phyloP scores from a whole-genome alignment of 441 rosid species.

The Gossypium gossypioides region DNA sequence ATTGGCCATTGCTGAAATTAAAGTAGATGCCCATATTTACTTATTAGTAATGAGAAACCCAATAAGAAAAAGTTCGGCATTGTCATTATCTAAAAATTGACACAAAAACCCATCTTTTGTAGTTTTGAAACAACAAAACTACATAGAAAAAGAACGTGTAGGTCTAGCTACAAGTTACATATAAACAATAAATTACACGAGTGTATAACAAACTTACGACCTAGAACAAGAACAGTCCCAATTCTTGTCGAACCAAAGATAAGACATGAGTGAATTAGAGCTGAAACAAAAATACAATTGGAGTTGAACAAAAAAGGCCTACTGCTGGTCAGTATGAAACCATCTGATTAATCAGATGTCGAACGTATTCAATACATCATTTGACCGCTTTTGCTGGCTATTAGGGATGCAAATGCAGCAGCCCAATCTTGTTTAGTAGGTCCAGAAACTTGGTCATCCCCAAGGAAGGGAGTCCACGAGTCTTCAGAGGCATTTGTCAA shows the following conservation, averaged over 20 bases:
- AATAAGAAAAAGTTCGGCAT: neutral
- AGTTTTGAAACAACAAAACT: neutral
- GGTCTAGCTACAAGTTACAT: neutral
- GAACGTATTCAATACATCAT: neutral
- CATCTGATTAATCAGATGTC: neutral
- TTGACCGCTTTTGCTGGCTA: slow-evolving; percentile 15
- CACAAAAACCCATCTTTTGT: neutral
- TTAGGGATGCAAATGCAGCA: slow-evolving; percentile 29
- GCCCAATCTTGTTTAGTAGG: slow-evolving; percentile 43
- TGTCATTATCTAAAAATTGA: neutral
- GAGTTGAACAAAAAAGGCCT: neutral
- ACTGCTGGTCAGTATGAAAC: neutral
- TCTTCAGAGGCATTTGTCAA: slow-evolving; percentile 28
- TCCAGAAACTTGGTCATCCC: slow-evolving; percentile 34
- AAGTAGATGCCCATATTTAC: neutral
- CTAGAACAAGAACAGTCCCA: neutral
- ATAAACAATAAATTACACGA: neutral
- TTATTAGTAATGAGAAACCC: neutral
- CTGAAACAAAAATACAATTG: slow-evolving; percentile 21
- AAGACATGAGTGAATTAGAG: neutral
- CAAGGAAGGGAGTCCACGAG: slow-evolving; percentile 47
- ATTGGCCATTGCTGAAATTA: neutral
- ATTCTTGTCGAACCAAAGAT: neutral
- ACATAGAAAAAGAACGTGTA: neutral
- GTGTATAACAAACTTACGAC: neutral